Percentiles rank a stretch among this genome's conserved stretches.
These are phyloP conservation scores for Porphyrellus cyaneotinctus DNA, from an alignment of 768 basidiomycete genomes.

Conservation along the genomic window DNA sequence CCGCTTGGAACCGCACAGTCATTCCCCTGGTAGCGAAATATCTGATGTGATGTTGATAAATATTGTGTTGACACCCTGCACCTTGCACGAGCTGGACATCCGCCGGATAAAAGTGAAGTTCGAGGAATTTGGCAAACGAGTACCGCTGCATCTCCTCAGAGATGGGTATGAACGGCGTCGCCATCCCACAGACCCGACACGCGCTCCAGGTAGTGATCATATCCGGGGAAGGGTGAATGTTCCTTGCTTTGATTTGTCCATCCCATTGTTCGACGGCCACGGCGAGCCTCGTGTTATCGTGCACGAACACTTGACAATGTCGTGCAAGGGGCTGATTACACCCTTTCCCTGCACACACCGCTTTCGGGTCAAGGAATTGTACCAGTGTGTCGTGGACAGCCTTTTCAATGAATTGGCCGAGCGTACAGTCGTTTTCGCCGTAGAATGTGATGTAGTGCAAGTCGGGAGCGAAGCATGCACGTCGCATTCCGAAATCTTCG, in stretches of 20 bases:
- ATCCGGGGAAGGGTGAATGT: slow-evolving; percentile 59
- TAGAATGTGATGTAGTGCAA: slow-evolving; percentile 83
- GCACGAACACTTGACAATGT: slow-evolving; percentile 89
- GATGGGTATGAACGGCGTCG: slow-evolving; percentile 83
- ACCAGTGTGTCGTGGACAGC: slow-evolving; percentile 63
- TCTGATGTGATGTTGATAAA: slow-evolving; percentile 87
- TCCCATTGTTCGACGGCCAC: slow-evolving; percentile 90
- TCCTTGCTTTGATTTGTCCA: slow-evolving; percentile 62
- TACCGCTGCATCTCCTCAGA: slow-evolving; percentile 91
- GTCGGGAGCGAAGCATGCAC: slow-evolving; percentile 73
- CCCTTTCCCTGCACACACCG: slow-evolving; percentile 76
- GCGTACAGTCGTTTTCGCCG: slow-evolving; percentile 85
- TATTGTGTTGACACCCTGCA: slow-evolving; percentile 90
- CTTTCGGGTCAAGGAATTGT: slow-evolving; percentile 69
- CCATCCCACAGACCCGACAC: slow-evolving; percentile 73
- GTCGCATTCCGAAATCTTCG: slow-evolving; percentile 59
- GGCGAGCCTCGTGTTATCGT: slow-evolving; percentile 77
- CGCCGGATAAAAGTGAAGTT: slow-evolving; percentile 92
- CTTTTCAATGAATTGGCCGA: slow-evolving; percentile 90
- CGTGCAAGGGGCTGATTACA: slow-evolving; percentile 78
- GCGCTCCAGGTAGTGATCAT: slow-evolving; percentile 88
- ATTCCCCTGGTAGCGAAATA: slow-evolving; percentile 83
- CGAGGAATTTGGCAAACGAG: slow-evolving; percentile 94
- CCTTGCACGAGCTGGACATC: slow-evolving; percentile 81
- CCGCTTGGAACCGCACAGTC: slow-evolving; percentile 86